A percentile compares a stretch with the other conserved stretches of the same genome.
These are phyloP conservation scores for Mycena olivaceomarginata DNA, from an alignment of 768 basidiomycete genomes.

Conservation along the genomic window DNA sequence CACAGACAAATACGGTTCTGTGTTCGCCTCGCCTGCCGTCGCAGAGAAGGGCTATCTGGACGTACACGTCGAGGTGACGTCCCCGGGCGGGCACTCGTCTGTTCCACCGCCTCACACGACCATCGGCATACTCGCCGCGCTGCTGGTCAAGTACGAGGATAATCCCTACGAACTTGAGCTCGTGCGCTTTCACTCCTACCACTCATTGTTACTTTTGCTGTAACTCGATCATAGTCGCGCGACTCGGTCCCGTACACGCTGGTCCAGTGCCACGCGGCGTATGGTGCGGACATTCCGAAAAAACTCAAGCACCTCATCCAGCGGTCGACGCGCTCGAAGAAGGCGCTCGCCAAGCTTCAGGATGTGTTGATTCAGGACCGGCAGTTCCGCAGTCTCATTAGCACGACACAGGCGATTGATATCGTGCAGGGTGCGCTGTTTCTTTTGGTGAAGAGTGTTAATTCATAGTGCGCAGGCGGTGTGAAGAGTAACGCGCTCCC, in stretches of 20 bases:
- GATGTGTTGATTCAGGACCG: conserved; percentile 63
- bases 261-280: conserved; percentile 80
- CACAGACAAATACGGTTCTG: conserved; percentile 67
- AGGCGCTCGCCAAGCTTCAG: conserved; percentile 72
- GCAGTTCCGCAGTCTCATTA: conserved; percentile 66
- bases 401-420: conserved; percentile 89
- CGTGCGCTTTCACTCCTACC: conserved; percentile 50
- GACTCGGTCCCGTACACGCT: conserved; percentile 75
- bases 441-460: no score
- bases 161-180: conserved; percentile 75
- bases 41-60: conserved; percentile 86
- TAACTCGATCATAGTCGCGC: conserved; percentile 61
- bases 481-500: conserved; percentile 89
- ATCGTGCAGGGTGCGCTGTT: conserved; percentile 62
- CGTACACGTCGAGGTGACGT: conserved; percentile 76
- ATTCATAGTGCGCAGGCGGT: conserved; percentile 60
- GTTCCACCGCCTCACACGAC: conserved; percentile 91
- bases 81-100: conserved; percentile 91
- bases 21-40: conserved; percentile 78
- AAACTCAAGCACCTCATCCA: conserved; percentile 68
- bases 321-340: conserved; percentile 67
- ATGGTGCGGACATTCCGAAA: conserved; percentile 73
- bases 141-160: conserved; percentile 81
- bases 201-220: neutral
- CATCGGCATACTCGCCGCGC: conserved; percentile 86